Percentiles rank a stretch among this genome's conserved stretches.
Conservation (phyloP, 306 rosid genomes). For the Prinsepia uniflora region DNA sequence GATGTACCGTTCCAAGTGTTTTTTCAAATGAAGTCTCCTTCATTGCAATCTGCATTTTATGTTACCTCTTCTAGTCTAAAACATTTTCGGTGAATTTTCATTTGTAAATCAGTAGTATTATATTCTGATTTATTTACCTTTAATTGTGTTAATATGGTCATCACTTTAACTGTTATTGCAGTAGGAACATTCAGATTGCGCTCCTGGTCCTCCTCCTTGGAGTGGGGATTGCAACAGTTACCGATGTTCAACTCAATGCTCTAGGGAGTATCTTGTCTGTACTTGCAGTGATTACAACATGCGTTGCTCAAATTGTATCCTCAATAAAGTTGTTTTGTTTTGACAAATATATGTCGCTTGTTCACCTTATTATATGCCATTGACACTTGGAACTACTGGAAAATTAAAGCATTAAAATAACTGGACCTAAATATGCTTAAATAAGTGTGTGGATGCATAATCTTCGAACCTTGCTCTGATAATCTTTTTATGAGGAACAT, state of each 20-base stretch:
- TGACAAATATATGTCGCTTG: neutral
- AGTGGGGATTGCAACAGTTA: constrained; percentile 92
- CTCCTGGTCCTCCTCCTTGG: constrained; percentile 76
- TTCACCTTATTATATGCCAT: neutral
- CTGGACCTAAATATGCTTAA: neutral
- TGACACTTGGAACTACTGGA: neutral
- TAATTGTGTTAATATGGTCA: constrained; percentile 16
- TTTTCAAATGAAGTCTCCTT: constrained; percentile 5
- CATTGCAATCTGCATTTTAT: constrained; percentile 6
- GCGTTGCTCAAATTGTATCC: constrained; percentile 99
- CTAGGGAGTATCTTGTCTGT: constrained; percentile 77
- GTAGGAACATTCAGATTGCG: constrained; percentile 77
- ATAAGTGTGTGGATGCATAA: neutral
- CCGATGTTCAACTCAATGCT: constrained; percentile 89
- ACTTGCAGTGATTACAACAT: constrained; percentile 85
- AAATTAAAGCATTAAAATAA: neutral
- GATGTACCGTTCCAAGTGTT: constrained; percentile 3
- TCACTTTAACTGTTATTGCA: constrained; percentile 40
- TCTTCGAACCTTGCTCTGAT: constrained; percentile 10
- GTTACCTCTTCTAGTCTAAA: neutral
- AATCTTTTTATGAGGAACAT: neutral
- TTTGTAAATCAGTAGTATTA: neutral
- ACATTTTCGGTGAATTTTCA: constrained; percentile 12
- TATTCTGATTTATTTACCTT: constrained; percentile 7
- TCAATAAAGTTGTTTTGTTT: constrained; percentile 19